A percentile compares a stretch with the other conserved stretches of the same genome.
These are phyloP conservation scores for Penicillium paxilli DNA, from an alignment of 495 filamentous ascomycete genomes.

Conservation along the genomic window DNA sequence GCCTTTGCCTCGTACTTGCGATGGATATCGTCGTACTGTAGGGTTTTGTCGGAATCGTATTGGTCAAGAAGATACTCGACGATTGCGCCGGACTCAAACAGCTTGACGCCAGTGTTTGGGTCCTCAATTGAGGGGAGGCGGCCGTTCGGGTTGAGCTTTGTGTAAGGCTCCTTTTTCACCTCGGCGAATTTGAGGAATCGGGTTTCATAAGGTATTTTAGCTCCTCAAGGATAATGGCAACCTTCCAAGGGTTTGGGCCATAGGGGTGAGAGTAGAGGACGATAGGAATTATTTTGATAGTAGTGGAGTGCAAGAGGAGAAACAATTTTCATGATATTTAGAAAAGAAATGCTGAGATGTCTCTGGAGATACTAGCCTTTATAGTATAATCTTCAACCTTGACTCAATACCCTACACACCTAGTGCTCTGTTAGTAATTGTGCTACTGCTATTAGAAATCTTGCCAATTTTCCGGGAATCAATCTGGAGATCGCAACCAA, in stretches of 20 bases:
- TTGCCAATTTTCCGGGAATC: too few species aligned
- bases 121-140: conserved; percentile 57
- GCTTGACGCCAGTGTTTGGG: conserved; percentile 56
- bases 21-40: conserved; percentile 41
- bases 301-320: too few species aligned
- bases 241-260: conserved; percentile 60
- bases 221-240: conserved; percentile 58
- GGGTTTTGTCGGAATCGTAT: conserved; percentile 56
- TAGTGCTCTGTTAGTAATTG: too few species aligned
- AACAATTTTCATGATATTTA: too few species aligned
- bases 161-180: conserved; percentile 53
- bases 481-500: too few species aligned
- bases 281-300: not conserved
- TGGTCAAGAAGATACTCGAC: conserved; percentile 60
- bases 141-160: conserved; percentile 64
- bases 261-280: not conserved
- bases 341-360: too few species aligned
- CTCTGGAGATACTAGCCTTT: too few species aligned
- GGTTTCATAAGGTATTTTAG: conserved; percentile 54
- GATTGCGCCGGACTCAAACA: conserved; percentile 71
- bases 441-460: too few species aligned
- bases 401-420: too few species aligned
- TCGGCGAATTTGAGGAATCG: conserved; percentile 41
- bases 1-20: conserved; percentile 51
- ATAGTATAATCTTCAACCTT: too few species aligned